These are phyloP conservation scores for Cladosporium sphaerospermum DNA, from an alignment of 2,329 filamentous ascomycete species.

Conservation along the genomic window DNA sequence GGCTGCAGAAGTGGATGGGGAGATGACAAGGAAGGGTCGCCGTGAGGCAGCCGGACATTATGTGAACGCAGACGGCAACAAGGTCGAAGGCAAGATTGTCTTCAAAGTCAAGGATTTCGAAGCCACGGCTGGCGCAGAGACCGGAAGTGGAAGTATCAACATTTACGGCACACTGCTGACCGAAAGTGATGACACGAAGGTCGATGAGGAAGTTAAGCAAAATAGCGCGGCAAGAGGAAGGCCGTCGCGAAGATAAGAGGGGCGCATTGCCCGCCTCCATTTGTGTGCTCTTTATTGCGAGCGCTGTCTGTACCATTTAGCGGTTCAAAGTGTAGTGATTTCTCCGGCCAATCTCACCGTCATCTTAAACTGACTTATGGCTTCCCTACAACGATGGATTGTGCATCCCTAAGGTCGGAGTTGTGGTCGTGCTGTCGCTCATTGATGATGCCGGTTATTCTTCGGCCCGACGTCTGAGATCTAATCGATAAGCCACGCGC, in stretches of 20 bases:
- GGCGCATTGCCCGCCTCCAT: too few relatives aligned
- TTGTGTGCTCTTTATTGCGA: too few relatives aligned
- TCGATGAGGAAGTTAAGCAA: conserved; percentile 48
- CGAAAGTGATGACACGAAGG: conserved; percentile 57
- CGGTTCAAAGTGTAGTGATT: too few relatives aligned
- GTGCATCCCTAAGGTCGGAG: too few relatives aligned
- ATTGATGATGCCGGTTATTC: too few relatives aligned
- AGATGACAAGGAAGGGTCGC: conserved; percentile 22
- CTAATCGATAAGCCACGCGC: not conserved
- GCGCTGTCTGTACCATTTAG: too few relatives aligned
- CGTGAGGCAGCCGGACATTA: conserved; percentile 54
- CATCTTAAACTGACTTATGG: too few relatives aligned
- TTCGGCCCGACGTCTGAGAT: too few relatives aligned
- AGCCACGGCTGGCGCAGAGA: conserved; percentile 57
- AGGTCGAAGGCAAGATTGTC: conserved; percentile 62
- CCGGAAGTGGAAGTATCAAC: conserved; percentile 69
- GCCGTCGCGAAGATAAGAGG: conserved; percentile 1
- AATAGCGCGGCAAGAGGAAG: conserved; percentile 13
- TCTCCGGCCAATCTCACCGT: too few relatives aligned
- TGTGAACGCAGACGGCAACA: conserved; percentile 63
- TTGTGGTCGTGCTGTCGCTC: too few relatives aligned
- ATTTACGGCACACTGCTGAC: conserved; percentile 83
- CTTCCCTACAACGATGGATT: too few relatives aligned
- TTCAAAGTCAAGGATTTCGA: conserved; percentile 85
- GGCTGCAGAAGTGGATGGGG: conserved; percentile 33